phyloP scores from a whole-genome alignment of 352 stramenopile genomes.

The Thalassiosira delicatula region DNA sequence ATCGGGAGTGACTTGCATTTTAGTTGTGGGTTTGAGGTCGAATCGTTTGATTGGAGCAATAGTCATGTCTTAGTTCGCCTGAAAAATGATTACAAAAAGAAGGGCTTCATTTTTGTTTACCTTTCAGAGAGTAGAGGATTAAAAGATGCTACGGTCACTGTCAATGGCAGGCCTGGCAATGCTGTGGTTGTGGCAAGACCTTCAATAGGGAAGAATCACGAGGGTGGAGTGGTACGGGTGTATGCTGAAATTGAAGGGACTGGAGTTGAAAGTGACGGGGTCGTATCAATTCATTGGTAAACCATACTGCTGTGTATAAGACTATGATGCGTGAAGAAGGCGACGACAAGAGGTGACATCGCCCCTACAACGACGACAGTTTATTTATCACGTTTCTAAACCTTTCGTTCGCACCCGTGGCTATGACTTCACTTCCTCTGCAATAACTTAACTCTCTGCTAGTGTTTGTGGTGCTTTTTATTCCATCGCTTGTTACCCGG shows the following conservation, averaged over 20 bases:
- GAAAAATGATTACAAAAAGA: slow-evolving; percentile 64
- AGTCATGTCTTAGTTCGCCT: slow-evolving; percentile 37
- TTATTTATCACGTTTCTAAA: no score
- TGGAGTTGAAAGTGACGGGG: slow-evolving; percentile 29
- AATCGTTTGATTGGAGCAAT: slow-evolving; percentile 61
- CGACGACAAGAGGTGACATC: no score
- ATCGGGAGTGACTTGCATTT: slow-evolving; percentile 86
- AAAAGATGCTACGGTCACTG: slow-evolving; percentile 16
- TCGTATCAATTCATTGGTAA: slow-evolving; percentile 37
- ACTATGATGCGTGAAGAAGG: no score
- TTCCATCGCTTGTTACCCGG: slow-evolving; percentile 25
- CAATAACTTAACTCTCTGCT: no score
- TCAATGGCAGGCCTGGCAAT: slow-evolving; percentile 34
- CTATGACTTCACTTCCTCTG: no score
- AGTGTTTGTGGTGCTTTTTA: slow-evolving; percentile 46
- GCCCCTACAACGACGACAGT: no score
- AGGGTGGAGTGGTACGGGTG: slow-evolving; percentile 36
- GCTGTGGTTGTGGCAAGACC: slow-evolving; percentile 52
- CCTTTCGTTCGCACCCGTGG: no score
- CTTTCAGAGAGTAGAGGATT: slow-evolving; percentile 31
- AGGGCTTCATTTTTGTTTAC: slow-evolving; percentile 56
- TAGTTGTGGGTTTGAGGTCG: slow-evolving; percentile 83
- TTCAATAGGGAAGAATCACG: slow-evolving; percentile 27
- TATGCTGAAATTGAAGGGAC: slow-evolving; percentile 35
- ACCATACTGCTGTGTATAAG: not conserved